Percentiles rank a stretch among this genome's conserved stretches.
Conservation (phyloP, 495 filamentous ascomycete genomes). For the Podospora pseudopauciseta region DNA sequence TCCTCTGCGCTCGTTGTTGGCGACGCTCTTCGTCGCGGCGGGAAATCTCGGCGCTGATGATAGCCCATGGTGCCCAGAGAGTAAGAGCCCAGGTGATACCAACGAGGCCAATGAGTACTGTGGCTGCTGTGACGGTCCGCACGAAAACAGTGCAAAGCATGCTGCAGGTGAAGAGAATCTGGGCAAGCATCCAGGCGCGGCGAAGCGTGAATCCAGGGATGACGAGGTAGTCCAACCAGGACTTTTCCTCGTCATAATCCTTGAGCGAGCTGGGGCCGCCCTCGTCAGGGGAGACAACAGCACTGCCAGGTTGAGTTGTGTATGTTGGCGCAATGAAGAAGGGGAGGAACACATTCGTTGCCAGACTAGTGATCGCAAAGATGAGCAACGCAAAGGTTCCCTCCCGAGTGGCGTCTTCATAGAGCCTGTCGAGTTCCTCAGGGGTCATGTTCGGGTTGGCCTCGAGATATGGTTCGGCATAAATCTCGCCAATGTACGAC, state of each 20-base stretch:
- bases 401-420: slow-evolving; percentile 76
- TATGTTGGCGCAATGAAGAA: slow-evolving; percentile 78
- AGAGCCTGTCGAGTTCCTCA: slow-evolving; percentile 68
- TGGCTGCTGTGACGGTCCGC: slow-evolving; percentile 59
- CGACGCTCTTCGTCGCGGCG: slow-evolving; percentile 69
- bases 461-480: slow-evolving; percentile 74
- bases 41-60: slow-evolving; percentile 83
- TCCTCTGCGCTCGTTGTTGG: slow-evolving; percentile 36
- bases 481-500: slow-evolving; percentile 86
- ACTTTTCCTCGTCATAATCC: slow-evolving; percentile 34
- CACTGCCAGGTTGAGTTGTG: slow-evolving; percentile 36
- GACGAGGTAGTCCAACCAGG: slow-evolving; percentile 55
- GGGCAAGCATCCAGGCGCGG: slow-evolving; percentile 77
- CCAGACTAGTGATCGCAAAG: slow-evolving; percentile 76
- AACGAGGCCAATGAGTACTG: slow-evolving; percentile 68
- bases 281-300: slow-evolving; percentile 22
- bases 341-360: slow-evolving; percentile 74
- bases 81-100: slow-evolving; percentile 88
- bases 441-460: slow-evolving; percentile 70
- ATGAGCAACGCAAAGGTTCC: slow-evolving; percentile 85
- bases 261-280: slow-evolving; percentile 21
- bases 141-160: slow-evolving; percentile 83
- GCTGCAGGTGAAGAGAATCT: slow-evolving; percentile 69
- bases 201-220: slow-evolving; percentile 80
- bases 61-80: slow-evolving; percentile 87